phyloP scores from a whole-genome alignment of 2,329 filamentous ascomycete genomes.

The Onygena corvina region DNA sequence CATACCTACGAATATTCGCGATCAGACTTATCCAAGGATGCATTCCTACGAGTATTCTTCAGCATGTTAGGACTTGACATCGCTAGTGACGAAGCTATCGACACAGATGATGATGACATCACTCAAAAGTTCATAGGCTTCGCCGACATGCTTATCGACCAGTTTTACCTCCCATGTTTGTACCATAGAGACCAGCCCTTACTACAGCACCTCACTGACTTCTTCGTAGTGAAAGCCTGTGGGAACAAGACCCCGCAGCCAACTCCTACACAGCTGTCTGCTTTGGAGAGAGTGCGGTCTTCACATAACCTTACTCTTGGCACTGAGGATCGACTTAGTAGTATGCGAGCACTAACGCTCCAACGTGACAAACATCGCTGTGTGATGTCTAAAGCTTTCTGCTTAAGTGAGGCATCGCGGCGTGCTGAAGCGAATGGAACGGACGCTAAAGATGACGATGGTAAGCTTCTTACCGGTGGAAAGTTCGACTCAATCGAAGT shows the following conservation, averaged over 20 bases:
- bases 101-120: slow-evolving; percentile 1
- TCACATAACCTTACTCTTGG: not conserved
- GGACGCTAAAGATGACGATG: slow-evolving; percentile 16
- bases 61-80: slow-evolving; percentile 7
- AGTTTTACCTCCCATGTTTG: slow-evolving; percentile 16
- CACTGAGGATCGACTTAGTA: slow-evolving; percentile 10
- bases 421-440: slow-evolving; percentile 10
- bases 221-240: slow-evolving; percentile 14
- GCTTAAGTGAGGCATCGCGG: slow-evolving; percentile 12
- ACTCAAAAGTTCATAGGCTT: slow-evolving; percentile 6
- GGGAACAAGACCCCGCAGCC: slow-evolving; percentile 14
- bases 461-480: slow-evolving; percentile 10
- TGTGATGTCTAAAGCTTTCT: slow-evolving; percentile 16
- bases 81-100: slow-evolving; percentile 6
- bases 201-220: not conserved
- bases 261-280: slow-evolving; percentile 14
- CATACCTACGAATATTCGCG: slow-evolving; percentile 17
- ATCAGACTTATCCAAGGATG: slow-evolving; percentile 16
- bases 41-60: slow-evolving; percentile 12
- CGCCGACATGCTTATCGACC: slow-evolving; percentile 15
- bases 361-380: slow-evolving; percentile 16
- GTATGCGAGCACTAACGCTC: slow-evolving; percentile 13
- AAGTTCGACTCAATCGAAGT: slow-evolving; percentile 13
- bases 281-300: slow-evolving; percentile 8
- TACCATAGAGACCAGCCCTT: not conserved